phyloP scores from a whole-genome alignment of 1,284 basidiomycete species.

The Sphaerobolus stellatus region DNA sequence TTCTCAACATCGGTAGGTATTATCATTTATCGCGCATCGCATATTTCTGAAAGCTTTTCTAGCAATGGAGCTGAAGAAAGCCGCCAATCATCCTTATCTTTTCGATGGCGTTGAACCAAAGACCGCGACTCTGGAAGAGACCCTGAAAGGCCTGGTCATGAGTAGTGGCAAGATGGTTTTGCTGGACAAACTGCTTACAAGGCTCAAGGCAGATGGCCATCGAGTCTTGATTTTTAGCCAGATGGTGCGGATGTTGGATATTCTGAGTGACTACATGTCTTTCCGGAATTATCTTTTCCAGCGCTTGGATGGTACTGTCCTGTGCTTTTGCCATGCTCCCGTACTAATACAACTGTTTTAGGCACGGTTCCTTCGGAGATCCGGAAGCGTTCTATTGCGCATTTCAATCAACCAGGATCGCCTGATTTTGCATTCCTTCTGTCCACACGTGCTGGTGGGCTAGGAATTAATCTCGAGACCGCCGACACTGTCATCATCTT shows the following conservation, averaged over 20 bases:
- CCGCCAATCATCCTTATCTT: constrained; percentile 96
- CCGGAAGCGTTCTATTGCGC: constrained; percentile 82
- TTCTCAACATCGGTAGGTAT: constrained; percentile 83
- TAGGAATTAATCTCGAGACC: constrained; percentile 98
- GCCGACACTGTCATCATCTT: constrained; percentile 99
- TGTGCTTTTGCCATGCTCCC: neutral
- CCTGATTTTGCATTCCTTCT: constrained; percentile 81
- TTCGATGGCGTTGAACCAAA: constrained; percentile 93
- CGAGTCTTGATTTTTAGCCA: constrained; percentile 98
- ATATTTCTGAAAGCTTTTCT: constrained; percentile 12
- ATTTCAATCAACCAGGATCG: constrained; percentile 73
- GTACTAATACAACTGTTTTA: constrained; percentile 10
- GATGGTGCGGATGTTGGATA: constrained; percentile 99
- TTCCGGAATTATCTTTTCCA: constrained; percentile 84
- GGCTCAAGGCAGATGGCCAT: constrained; percentile 89
- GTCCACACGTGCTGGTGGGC: constrained; percentile 94
- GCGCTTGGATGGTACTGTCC: constrained; percentile 69
- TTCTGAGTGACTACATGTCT: constrained; percentile 95
- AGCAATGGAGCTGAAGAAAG: constrained; percentile 97
- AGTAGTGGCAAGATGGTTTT: constrained; percentile 98
- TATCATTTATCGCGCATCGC: neutral
- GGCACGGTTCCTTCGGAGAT: constrained; percentile 72
- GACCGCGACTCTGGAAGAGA: constrained; percentile 78
- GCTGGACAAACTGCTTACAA: constrained; percentile 89
- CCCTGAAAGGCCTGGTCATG: constrained; percentile 94